A percentile compares a stretch with the other conserved stretches of the same genome.
These are phyloP conservation scores for Harringtonia lauricola DNA, from an alignment of 2,329 filamentous ascomycete species.

Conservation along the genomic window DNA sequence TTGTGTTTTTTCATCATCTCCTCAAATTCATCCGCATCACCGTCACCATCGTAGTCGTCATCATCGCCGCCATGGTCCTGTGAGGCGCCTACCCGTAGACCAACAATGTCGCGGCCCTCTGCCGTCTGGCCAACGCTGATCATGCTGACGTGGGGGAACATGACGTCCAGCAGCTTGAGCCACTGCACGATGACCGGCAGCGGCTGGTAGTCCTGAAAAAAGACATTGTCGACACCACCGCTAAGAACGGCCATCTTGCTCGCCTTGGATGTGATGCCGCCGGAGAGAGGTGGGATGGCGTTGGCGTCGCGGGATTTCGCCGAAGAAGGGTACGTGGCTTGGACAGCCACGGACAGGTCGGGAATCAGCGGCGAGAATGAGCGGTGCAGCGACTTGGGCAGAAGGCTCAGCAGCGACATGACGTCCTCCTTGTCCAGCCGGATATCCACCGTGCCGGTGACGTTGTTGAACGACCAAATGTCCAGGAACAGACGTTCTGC, in stretches of 20 bases:
- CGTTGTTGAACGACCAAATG: constrained; percentile 74
- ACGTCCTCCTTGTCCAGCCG: constrained; percentile 67
- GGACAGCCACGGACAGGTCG: constrained; percentile 67
- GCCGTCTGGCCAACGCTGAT: constrained; percentile 78
- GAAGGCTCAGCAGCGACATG: constrained; percentile 63
- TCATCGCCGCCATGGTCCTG: constrained; percentile 12
- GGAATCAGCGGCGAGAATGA: constrained; percentile 68
- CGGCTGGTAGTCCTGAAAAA: constrained; percentile 89
- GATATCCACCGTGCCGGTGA: constrained; percentile 65
- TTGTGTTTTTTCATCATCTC: not conserved
- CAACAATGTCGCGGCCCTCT: constrained; percentile 78
- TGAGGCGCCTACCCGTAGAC: constrained; percentile 55
- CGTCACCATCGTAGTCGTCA: not conserved
- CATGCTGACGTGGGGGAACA: constrained; percentile 64
- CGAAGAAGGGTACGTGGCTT: constrained; percentile 70
- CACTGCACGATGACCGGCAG: constrained; percentile 56
- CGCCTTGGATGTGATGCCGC: constrained; percentile 18
- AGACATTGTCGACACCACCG: constrained; percentile 55
- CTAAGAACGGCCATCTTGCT: constrained; percentile 18
- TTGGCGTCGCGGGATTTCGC: no score
- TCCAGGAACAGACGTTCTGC: constrained; percentile 70
- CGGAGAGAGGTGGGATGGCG: no score
- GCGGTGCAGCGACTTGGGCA: constrained; percentile 62
- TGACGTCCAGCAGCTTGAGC: constrained; percentile 81
- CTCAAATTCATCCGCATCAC: not conserved